Evolutionary conservation across 805 yeast species (phyloP).

Genomic region (Tetrapisispora namnaoensis): DNA sequence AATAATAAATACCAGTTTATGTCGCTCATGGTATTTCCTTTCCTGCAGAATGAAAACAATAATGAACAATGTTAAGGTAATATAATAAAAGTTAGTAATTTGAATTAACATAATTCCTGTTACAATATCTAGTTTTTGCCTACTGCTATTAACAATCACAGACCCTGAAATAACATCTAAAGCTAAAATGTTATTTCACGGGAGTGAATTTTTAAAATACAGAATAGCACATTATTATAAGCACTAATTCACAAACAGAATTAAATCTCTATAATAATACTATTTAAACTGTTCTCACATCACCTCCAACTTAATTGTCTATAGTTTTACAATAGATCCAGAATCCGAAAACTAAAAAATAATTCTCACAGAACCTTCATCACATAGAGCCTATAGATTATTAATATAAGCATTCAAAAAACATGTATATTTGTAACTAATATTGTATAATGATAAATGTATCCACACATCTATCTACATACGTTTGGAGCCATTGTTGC

Average conservation of each 20-base stretch:
- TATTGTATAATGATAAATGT: neutral
- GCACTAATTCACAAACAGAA: neutral
- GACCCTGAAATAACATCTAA: neutral
- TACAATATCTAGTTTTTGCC: slow-evolving; percentile 11
- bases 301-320: no score
- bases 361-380: no score
- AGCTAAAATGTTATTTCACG: neutral
- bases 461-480: slow-evolving; percentile 34
- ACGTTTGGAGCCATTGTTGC: slow-evolving; percentile 76
- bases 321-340: no score
- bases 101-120: slow-evolving; percentile 2
- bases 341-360: no score
- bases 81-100: slow-evolving; percentile 4
- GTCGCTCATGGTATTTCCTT: neutral
- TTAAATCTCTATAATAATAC: neutral
- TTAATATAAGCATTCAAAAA: slow-evolving; percentile 1
- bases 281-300: neutral
- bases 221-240: slow-evolving; percentile 10
- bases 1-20: slow-evolving; percentile 19
- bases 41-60: neutral
- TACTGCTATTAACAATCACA: slow-evolving; percentile 7
- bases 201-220: slow-evolving; percentile 19
- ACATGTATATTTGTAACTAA: slow-evolving; percentile 3
- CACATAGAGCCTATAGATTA: neutral
- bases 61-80: neutral